Percentiles rank a stretch among this genome's conserved stretches.
Evolutionary conservation across 495 filamentous ascomycete species (phyloP).

Genomic region (Achaetomiella virescens): DNA sequence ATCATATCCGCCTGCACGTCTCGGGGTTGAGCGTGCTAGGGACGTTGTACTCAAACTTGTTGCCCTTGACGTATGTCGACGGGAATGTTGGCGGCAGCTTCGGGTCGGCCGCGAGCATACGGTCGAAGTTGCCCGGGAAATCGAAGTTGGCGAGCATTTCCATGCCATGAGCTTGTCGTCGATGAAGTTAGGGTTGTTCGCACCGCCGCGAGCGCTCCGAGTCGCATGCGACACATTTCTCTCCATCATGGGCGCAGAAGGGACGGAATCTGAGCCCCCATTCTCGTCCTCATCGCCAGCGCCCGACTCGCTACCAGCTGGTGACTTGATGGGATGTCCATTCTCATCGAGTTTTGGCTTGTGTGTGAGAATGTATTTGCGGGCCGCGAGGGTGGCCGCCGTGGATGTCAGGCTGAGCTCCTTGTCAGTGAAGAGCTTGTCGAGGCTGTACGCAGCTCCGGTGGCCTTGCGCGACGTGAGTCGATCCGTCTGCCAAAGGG

Average conservation of each 20-base stretch:
- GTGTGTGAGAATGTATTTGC: constrained; percentile 49
- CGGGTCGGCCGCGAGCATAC: constrained; percentile 40
- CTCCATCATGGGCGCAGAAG: constrained; percentile 61
- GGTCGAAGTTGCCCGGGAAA: constrained; percentile 50
- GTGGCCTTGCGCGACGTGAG: constrained; percentile 41
- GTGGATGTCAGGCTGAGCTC: constrained; percentile 75
- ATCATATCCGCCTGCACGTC: constrained; percentile 56
- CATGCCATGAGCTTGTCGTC: constrained; percentile 47
- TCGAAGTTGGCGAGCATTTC: constrained; percentile 60
- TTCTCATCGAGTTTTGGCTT: constrained; percentile 41
- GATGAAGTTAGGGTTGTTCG: constrained; percentile 48
- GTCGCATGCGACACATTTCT: constrained; percentile 68
- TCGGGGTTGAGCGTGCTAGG: constrained; percentile 49
- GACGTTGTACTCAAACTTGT: constrained; percentile 37
- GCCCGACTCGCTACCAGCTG: constrained; percentile 48
- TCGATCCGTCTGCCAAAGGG: constrained; percentile 47
- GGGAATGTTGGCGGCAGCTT: constrained; percentile 57
- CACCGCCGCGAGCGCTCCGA: constrained; percentile 59
- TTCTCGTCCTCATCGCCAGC: constrained; percentile 41
- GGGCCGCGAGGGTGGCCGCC: constrained; percentile 59
- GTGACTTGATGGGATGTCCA: constrained; percentile 38
- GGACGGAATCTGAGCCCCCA: constrained; percentile 41
- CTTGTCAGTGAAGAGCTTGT: constrained; percentile 90
- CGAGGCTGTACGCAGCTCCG: constrained; percentile 64
- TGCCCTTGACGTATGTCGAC: constrained; percentile 46